Base-by-base conservation (phyloP, 225 moss, liverwort and hornwort species). In the Pleurozium schreberi region DNA sequence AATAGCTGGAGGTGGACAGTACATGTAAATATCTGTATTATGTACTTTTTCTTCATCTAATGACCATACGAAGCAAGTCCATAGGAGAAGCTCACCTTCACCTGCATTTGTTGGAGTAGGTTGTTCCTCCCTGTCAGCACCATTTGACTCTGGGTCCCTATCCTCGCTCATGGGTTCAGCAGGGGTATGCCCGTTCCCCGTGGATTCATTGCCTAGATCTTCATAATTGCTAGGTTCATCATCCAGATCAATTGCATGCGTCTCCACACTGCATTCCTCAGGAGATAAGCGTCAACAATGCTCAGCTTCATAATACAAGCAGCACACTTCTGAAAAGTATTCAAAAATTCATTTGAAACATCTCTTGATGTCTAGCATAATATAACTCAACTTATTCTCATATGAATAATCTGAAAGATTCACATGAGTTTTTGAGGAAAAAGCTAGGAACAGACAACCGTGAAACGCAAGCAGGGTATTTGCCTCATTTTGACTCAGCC, bases 221-320 rank as follows among this genome's bases (percentile, higher is more conserved):
- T 96, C 96, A 42, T 95, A 91, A 50, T 88, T 93, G 61, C 87
- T 90, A 59, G 93, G 94, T 75, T 85, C 89, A 90, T 97, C 96
- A 84, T 98, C 98, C 58, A 98, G 87, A 92, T 98, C 97, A 76
- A 98, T 97, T 80, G 95, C 94, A 87, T 97, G 97, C 47, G 98
- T 98, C 92, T 98, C 98, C 88, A 98, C 98, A 95, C 98, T 98
- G 92, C 90, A 92, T 76, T 69, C 53, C 60, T 82, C 84, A 88
- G n/a, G 82, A 85, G 82, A 82, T 60, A 57, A 60, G 81, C 43
- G 63, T 60, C 59, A 58, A 85, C 45, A 75, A 64, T 81, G n/a
- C 68, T 76, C 67, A 90, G 85, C 55, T 68, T 40, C 71, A 36
- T 34, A 50, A 83, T 73, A 38, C 58, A 87, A 66, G 64, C 77